Conservation (phyloP, 495 filamentous ascomycete genomes). For the Aspergillus affinis region DNA sequence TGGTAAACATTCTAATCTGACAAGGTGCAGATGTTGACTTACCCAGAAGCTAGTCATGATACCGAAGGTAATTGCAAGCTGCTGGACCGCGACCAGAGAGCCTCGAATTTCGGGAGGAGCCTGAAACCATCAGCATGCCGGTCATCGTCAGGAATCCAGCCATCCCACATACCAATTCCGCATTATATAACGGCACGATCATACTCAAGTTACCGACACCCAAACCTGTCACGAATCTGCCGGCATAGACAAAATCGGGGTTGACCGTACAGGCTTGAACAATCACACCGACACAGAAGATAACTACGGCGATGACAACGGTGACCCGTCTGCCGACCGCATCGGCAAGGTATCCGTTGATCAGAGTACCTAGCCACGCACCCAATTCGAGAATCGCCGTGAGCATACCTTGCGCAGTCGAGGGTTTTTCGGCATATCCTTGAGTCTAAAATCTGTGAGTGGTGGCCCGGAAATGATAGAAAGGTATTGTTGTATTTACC, state of each 20-base stretch:
- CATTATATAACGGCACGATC: constrained; percentile 61
- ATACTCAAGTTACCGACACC: constrained; percentile 38
- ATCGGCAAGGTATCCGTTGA: constrained; percentile 75
- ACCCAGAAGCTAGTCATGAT: constrained; percentile 68
- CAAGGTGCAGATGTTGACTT: constrained; percentile 23
- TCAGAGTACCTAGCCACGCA: constrained; percentile 75
- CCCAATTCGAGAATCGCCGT: constrained; percentile 81
- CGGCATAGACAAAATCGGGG: constrained; percentile 63
- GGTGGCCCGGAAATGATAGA: neutral
- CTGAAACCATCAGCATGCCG: constrained; percentile 64
- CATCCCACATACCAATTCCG: constrained; percentile 53
- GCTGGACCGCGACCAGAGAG: constrained; percentile 68
- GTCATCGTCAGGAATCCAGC: constrained; percentile 37
- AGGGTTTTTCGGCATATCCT: constrained; percentile 52
- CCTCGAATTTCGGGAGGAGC: constrained; percentile 70
- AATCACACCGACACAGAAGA: constrained; percentile 76
- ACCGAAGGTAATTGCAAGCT: constrained; percentile 64
- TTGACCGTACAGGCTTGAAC: constrained; percentile 65
- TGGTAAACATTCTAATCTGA: neutral
- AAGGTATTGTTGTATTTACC: constrained; percentile 14
- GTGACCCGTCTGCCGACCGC: constrained; percentile 69
- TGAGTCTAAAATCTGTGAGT: constrained; percentile 21
- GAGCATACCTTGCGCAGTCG: constrained; percentile 60
- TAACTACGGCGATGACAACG: constrained; percentile 62
- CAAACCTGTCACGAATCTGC: constrained; percentile 72